A percentile compares a stretch with the other conserved stretches of the same genome.
Evolutionary conservation across 2,329 filamentous ascomycete species (phyloP).

Genomic region (Knufia petricola): DNA sequence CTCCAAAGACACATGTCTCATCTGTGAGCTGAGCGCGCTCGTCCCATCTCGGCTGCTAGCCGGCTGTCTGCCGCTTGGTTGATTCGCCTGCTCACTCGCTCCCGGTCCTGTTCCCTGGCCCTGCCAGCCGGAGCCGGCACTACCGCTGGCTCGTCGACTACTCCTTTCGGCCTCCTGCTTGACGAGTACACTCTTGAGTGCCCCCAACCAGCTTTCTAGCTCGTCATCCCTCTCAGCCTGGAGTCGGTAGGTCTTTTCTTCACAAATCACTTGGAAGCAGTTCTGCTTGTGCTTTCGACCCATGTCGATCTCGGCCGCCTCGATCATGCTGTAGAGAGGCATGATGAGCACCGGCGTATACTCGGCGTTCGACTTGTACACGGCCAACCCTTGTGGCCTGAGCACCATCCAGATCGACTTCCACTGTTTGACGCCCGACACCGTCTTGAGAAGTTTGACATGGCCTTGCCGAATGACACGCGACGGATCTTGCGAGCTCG

Average conservation of each 20-base stretch:
- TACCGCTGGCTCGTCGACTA: neutral
- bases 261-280: constrained; percentile 87
- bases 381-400: constrained; percentile 69
- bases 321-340: constrained; percentile 67
- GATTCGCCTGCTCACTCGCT: neutral
- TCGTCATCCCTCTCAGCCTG: constrained; percentile 71
- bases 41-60: neutral
- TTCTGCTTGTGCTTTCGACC: constrained; percentile 70
- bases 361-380: constrained; percentile 89
- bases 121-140: neutral
- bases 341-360: constrained; percentile 80
- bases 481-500: constrained; percentile 58
- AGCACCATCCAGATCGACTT: constrained; percentile 91
- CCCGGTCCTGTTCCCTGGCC: neutral
- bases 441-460: constrained; percentile 65
- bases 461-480: constrained; percentile 91
- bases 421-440: constrained; percentile 76
- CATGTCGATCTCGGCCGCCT: constrained; percentile 92
- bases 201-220: constrained; percentile 68
- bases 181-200: constrained; percentile 62
- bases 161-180: constrained; percentile 8
- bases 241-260: constrained; percentile 75
- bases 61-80: neutral
- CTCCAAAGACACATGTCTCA: neutral
- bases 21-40: neutral